A percentile compares a stretch with the other conserved stretches of the same genome.
Evolutionary conservation across 2,329 filamentous ascomycete genomes (phyloP).

Genomic region (Alternaria sp.): DNA sequence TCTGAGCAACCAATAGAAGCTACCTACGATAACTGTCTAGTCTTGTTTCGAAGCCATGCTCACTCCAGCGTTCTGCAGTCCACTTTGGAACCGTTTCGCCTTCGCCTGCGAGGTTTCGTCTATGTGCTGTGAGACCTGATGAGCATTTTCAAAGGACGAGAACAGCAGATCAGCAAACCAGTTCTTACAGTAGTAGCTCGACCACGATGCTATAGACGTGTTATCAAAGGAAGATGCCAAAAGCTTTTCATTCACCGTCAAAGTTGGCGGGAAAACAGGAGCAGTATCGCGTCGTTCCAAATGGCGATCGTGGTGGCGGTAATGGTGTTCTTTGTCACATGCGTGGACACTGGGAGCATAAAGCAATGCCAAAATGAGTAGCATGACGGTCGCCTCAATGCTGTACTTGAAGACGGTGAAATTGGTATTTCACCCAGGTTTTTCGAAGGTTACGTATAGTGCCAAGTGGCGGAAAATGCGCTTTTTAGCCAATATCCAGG

Average conservation of each 20-base stretch:
- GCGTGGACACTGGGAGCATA: not conserved
- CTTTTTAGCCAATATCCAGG: not conserved
- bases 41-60: slow-evolving; percentile 41
- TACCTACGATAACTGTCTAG: slow-evolving; percentile 45
- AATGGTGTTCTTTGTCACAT: slow-evolving; percentile 9
- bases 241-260: slow-evolving; percentile 47
- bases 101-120: slow-evolving; percentile 38
- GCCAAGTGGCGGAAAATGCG: not conserved
- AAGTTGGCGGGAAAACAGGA: slow-evolving; percentile 38
- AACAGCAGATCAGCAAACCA: not conserved
- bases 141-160: not conserved
- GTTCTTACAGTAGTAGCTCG: slow-evolving; percentile 42
- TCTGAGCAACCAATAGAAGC: too few relatives aligned
- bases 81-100: slow-evolving; percentile 49
- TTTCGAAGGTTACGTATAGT: not conserved
- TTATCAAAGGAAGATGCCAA: slow-evolving; percentile 51
- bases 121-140: slow-evolving; percentile 31
- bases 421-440: not conserved
- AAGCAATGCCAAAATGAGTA: not conserved
- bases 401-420: not conserved
- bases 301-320: slow-evolving; percentile 24
- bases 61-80: slow-evolving; percentile 44
- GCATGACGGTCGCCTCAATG: not conserved
- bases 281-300: slow-evolving; percentile 32
- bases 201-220: slow-evolving; percentile 47